phyloP scores from a whole-genome alignment of 2,329 filamentous ascomycete genomes.

The Fusarium sacchari region DNA sequence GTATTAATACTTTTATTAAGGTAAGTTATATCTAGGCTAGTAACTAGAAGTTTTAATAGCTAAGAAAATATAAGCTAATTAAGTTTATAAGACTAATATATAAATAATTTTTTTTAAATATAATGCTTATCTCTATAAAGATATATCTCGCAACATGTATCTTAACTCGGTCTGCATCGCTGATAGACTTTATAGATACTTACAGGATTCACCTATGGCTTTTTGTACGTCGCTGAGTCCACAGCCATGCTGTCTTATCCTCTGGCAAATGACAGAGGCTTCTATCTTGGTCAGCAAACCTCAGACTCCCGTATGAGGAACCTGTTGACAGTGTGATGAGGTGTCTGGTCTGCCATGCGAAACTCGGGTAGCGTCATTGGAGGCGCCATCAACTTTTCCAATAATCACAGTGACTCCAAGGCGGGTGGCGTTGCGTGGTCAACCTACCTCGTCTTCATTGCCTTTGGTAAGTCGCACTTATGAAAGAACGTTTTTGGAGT shows the following conservation, averaged over 20 bases:
- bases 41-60: too few species aligned
- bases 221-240: background rate
- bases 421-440: background rate
- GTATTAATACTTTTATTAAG: too few species aligned
- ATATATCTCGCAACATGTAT: too few species aligned
- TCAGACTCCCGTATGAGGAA: accelerated
- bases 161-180: accelerated
- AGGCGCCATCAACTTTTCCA: background rate
- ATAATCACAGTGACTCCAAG: background rate
- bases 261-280: background rate
- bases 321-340: background rate
- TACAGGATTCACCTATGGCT: background rate
- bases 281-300: background rate
- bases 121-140: too few species aligned
- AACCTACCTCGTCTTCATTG: background rate
- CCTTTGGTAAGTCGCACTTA: background rate
- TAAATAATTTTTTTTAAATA: too few species aligned
- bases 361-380: background rate
- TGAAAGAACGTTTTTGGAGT: accelerated
- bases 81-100: too few species aligned
- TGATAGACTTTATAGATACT: background rate
- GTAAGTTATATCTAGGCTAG: too few species aligned
- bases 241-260: background rate
- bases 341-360: background rate
- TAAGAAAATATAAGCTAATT: too few species aligned